Evolutionary conservation across 1,284 basidiomycete genomes (phyloP).

Genomic region (Ganoderma lingzhi): DNA sequence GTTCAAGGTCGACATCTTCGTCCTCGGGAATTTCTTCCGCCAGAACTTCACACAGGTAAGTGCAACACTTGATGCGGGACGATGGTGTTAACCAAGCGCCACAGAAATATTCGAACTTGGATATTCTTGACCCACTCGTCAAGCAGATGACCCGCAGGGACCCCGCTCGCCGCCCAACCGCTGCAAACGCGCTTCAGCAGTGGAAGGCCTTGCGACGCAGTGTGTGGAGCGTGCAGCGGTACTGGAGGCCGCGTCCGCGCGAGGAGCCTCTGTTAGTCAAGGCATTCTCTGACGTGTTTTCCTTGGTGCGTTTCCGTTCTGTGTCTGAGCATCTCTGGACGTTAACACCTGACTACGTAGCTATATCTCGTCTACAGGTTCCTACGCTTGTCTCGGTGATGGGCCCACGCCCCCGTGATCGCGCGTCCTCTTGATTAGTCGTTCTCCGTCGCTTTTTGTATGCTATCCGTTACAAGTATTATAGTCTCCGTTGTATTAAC

Average conservation of each 20-base stretch:
- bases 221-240: no score
- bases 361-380: neutral
- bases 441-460: neutral
- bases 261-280: neutral
- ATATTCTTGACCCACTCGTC: no score
- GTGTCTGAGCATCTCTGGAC: neutral
- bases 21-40: slow-evolving; percentile 37
- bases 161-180: no score
- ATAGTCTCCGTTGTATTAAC: neutral
- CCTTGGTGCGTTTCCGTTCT: neutral
- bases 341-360: neutral
- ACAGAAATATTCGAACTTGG: no score
- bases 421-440: neutral
- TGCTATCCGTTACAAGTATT: neutral
- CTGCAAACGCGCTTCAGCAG: no score
- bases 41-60: neutral
- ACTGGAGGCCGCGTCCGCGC: no score
- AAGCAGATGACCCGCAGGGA: no score
- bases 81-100: no score
- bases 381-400: neutral
- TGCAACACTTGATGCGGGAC: neutral
- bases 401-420: neutral
- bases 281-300: neutral
- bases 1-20: slow-evolving; percentile 41
- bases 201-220: no score